Evolutionary conservation across 2,329 filamentous ascomycete species (phyloP).

Genomic region (Geosmithia morbida): DNA sequence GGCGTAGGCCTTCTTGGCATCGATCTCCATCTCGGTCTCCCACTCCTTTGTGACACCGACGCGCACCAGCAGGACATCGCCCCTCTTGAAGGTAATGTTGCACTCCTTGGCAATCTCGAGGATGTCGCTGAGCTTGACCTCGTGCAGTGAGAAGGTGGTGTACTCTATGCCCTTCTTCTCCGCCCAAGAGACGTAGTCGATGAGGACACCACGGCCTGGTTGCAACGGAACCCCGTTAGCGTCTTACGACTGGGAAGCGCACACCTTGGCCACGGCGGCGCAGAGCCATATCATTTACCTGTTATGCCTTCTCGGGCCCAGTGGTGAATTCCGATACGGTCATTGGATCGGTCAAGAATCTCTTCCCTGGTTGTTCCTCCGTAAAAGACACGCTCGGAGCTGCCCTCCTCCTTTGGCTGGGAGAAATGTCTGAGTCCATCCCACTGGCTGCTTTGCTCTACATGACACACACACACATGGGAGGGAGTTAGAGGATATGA

Average conservation of each 20-base stretch:
- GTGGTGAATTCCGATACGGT: slow-evolving; percentile 30
- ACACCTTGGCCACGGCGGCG: no score
- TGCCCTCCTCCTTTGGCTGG: slow-evolving; percentile 16
- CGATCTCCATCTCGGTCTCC: slow-evolving; percentile 10
- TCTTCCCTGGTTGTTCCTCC: slow-evolving; percentile 29
- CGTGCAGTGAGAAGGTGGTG: slow-evolving; percentile 22
- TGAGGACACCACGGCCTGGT: slow-evolving; percentile 33
- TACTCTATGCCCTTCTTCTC: slow-evolving; percentile 19
- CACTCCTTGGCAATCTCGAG: slow-evolving; percentile 21
- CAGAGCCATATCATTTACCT: no score
- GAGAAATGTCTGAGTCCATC: slow-evolving; percentile 35
- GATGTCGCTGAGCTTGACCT: slow-evolving; percentile 14
- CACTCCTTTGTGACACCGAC: slow-evolving; percentile 16
- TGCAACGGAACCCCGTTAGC: no score
- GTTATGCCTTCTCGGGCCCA: slow-evolving; percentile 32
- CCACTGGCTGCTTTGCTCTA: slow-evolving; percentile 33
- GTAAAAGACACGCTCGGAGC: slow-evolving; percentile 27
- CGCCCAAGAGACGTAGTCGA: slow-evolving; percentile 33
- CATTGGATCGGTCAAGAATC: slow-evolving; percentile 25
- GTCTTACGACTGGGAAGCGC: no score
- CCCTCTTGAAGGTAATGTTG: slow-evolving; percentile 27
- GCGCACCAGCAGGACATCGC: slow-evolving; percentile 38
- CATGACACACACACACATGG: background rate
- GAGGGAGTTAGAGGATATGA: background rate
- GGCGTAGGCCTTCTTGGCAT: slow-evolving; percentile 34